Evolutionary conservation across 768 basidiomycete genomes (phyloP).

Genomic region (Termitomyces sp.): DNA sequence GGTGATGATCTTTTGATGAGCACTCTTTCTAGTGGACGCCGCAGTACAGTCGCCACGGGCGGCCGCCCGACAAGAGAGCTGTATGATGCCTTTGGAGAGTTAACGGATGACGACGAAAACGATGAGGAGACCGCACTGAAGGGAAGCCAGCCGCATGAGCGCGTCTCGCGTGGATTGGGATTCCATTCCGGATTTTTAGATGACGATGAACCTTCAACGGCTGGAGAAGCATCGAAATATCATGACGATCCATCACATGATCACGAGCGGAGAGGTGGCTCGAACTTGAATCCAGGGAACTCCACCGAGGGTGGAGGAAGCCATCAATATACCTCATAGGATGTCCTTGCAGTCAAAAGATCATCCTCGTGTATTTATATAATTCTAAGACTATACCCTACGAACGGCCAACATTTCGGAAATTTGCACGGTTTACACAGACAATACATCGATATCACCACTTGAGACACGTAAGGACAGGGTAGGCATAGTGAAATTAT

Average conservation of each 20-base stretch:
- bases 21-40: conserved; percentile 40
- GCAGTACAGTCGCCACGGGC: conserved; percentile 19
- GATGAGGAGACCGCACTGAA: conserved; percentile 68
- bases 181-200: conserved; percentile 82
- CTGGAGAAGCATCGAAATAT: conserved; percentile 29
- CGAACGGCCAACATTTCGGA: background rate
- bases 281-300: conserved; percentile 22
- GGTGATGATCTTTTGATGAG: conserved; percentile 78
- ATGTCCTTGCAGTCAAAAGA: background rate
- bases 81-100: conserved; percentile 94
- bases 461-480: background rate
- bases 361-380: background rate
- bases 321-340: conserved; percentile 62
- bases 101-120: conserved; percentile 73
- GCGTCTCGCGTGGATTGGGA: conserved; percentile 34
- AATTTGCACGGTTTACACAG: background rate
- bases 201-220: conserved; percentile 54
- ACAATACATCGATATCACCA: background rate
- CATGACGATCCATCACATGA: conserved; percentile 48
- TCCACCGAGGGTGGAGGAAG: conserved; percentile 55
- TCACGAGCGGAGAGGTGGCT: conserved; percentile 10
- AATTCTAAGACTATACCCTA: conserved; percentile 1
- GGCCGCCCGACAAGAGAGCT: conserved; percentile 74
- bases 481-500: background rate
- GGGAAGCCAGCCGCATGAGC: conserved; percentile 26